A percentile compares a stretch with the other conserved stretches of the same genome.
Conservation (phyloP, 2,329 filamentous ascomycete species). For the Colletotrichum theobromicola region DNA sequence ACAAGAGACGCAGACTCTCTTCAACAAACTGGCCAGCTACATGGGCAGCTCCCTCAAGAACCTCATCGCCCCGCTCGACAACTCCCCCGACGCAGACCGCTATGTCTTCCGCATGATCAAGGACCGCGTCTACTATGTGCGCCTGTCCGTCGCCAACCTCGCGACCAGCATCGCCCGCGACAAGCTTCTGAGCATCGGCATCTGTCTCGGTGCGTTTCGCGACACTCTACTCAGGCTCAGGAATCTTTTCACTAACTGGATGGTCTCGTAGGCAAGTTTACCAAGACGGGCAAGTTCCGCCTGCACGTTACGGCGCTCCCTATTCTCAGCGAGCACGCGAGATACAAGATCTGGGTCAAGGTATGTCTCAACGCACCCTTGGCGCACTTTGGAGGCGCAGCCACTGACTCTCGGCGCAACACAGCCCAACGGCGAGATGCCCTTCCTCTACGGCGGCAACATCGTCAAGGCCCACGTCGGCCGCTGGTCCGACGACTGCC, state of each 20-base stretch:
- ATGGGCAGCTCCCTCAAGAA: slow-evolving; percentile 86
- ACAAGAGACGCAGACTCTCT: slow-evolving; percentile 79
- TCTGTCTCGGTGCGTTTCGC: slow-evolving; percentile 68
- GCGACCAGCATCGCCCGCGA: slow-evolving; percentile 85
- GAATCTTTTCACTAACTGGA: not conserved
- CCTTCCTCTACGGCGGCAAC: slow-evolving; percentile 93
- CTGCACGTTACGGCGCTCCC: slow-evolving; percentile 90
- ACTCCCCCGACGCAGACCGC: slow-evolving; percentile 73
- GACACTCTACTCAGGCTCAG: not conserved
- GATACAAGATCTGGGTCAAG: slow-evolving; percentile 98
- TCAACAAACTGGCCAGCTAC: slow-evolving; percentile 93
- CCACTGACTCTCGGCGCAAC: not conserved
- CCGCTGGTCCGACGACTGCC: slow-evolving; percentile 87
- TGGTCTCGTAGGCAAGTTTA: slow-evolving; percentile 76
- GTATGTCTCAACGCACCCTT: not conserved
- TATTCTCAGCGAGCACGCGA: slow-evolving; percentile 86
- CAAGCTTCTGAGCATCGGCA: slow-evolving; percentile 85
- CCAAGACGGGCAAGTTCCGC: slow-evolving; percentile 94
- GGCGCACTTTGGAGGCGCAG: too few species aligned
- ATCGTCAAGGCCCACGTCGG: slow-evolving; percentile 75
- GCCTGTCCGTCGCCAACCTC: slow-evolving; percentile 87
- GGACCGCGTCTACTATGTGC: slow-evolving; percentile 89
- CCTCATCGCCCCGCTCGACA: slow-evolving; percentile 76
- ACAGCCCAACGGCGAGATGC: slow-evolving; percentile 89
- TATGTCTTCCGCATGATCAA: slow-evolving; percentile 77